Percentiles rank a stretch among this genome's conserved stretches.
These are phyloP conservation scores for Lyophyllum atratum DNA, from an alignment of 768 basidiomycete species.

Conservation along the genomic window DNA sequence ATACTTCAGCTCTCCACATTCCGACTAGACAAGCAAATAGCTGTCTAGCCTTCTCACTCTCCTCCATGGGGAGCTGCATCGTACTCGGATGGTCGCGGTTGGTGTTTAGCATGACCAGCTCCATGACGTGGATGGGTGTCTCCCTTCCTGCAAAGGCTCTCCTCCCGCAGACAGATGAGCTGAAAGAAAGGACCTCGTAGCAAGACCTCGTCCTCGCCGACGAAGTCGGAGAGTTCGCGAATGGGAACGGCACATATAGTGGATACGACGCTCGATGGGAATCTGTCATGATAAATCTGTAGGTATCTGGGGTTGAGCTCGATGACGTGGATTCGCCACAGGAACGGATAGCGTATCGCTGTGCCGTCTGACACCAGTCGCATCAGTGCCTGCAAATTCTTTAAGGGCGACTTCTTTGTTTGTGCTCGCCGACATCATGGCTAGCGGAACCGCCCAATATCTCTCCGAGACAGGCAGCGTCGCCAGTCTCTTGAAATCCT, in stretches of 20 bases:
- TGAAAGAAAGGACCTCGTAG: conserved; percentile 18
- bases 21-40: conserved; percentile 15
- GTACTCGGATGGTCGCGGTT: conserved; percentile 19
- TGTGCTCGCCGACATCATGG: conserved; percentile 19
- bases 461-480: conserved; percentile 10
- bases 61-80: conserved; percentile 9
- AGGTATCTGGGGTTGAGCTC: conserved; percentile 9
- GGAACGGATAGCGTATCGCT: conserved; percentile 7
- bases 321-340: conserved; percentile 17
- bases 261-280: conserved; percentile 16
- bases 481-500: conserved; percentile 15
- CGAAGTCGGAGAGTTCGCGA: conserved; percentile 10
- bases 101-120: conserved; percentile 16
- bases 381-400: conserved; percentile 10
- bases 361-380: background rate
- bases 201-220: conserved; percentile 13
- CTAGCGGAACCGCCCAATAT: conserved; percentile 16
- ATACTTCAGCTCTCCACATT: conserved; percentile 14
- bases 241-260: conserved; percentile 17
- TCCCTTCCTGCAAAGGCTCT: conserved; percentile 10
- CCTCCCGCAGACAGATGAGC: conserved; percentile 14
- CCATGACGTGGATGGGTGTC: conserved; percentile 14
- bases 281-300: conserved; percentile 8
- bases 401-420: conserved; percentile 11
- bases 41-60: conserved; percentile 14